A percentile compares a stretch with the other conserved stretches of the same genome.
Conservation (phyloP, 257 asterid species). For the Nemophila menziesii region DNA sequence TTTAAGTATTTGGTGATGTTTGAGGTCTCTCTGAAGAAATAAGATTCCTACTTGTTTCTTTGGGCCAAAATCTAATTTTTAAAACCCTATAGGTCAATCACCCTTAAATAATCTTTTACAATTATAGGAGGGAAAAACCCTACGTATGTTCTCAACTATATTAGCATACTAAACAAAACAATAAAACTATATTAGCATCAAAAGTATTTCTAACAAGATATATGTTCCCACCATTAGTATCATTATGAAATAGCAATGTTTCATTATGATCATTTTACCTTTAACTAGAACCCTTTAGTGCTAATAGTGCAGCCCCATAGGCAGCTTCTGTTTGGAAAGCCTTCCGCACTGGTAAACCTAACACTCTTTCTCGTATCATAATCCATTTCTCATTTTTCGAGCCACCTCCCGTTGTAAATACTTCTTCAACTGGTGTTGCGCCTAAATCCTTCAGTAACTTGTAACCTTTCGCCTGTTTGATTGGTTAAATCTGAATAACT, state of each 20-base stretch:
- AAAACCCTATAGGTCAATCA: too few relatives aligned
- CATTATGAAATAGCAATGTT: neutral
- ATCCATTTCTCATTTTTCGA: conserved; percentile 78
- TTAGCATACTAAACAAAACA: too few relatives aligned
- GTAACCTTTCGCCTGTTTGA: conserved; percentile 64
- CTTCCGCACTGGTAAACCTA: conserved; percentile 58
- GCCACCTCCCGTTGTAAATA: conserved; percentile 83
- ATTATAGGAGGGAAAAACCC: too few relatives aligned
- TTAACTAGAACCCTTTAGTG: conserved; percentile 41
- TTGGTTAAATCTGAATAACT: neutral
- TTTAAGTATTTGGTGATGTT: too few relatives aligned
- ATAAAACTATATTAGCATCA: too few relatives aligned
- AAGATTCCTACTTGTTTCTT: too few relatives aligned
- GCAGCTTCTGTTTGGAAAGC: conserved; percentile 92
- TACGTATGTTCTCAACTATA: too few relatives aligned
- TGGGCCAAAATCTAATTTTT: too few relatives aligned
- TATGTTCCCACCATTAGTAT: too few relatives aligned
- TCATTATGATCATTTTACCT: conserved; percentile 1
- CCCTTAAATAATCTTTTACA: too few relatives aligned
- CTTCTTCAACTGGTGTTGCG: conserved; percentile 84
- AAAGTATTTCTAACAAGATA: too few relatives aligned
- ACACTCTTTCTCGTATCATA: conserved; percentile 63
- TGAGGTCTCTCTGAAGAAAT: too few relatives aligned
- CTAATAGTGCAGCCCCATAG: conserved; percentile 82
- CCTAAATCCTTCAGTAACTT: conserved; percentile 62